Conservation (phyloP, 495 filamentous ascomycete genomes). For the Aspergillus diversus region DNA sequence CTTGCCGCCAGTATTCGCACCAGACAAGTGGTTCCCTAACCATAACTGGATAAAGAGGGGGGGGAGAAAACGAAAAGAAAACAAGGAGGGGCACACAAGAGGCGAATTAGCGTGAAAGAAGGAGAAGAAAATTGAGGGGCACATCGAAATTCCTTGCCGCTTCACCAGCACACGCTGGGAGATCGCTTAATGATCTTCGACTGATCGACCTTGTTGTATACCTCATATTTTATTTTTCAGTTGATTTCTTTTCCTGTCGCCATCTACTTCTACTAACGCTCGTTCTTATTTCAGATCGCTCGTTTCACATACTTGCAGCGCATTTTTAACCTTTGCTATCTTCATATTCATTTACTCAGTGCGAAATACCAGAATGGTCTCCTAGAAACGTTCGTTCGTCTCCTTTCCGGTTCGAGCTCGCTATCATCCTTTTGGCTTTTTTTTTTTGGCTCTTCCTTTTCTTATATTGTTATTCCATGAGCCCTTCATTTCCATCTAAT, state of each 20-base stretch:
- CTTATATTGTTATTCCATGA: slow-evolving; percentile 8
- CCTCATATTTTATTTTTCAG: slow-evolving; percentile 5
- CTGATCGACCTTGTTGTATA: slow-evolving; percentile 7
- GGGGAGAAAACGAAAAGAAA: slow-evolving; percentile 2
- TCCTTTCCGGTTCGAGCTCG: no score
- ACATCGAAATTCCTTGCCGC: slow-evolving; percentile 8
- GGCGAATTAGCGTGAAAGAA: slow-evolving; percentile 9
- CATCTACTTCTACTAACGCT: slow-evolving; percentile 1
- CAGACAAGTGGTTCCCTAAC: slow-evolving; percentile 23
- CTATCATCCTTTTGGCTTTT: no score
- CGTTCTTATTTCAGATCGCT: not conserved
- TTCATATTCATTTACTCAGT: not conserved
- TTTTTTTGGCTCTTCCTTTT: not conserved
- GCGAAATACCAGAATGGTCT: slow-evolving; percentile 9
- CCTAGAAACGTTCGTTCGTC: slow-evolving; percentile 4
- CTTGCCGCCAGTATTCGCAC: slow-evolving; percentile 14
- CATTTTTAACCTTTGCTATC: not conserved
- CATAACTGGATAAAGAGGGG: not conserved
- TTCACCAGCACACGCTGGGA: slow-evolving; percentile 4
- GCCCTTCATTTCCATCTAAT: slow-evolving; percentile 26
- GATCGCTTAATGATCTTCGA: slow-evolving; percentile 3
- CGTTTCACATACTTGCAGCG: slow-evolving; percentile 7
- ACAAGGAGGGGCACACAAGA: slow-evolving; percentile 2
- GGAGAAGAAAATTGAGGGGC: slow-evolving; percentile 10
- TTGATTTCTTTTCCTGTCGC: slow-evolving; percentile 3